These are phyloP conservation scores for Hygrophorus russula DNA, from an alignment of 768 basidiomycete genomes.

Conservation along the genomic window DNA sequence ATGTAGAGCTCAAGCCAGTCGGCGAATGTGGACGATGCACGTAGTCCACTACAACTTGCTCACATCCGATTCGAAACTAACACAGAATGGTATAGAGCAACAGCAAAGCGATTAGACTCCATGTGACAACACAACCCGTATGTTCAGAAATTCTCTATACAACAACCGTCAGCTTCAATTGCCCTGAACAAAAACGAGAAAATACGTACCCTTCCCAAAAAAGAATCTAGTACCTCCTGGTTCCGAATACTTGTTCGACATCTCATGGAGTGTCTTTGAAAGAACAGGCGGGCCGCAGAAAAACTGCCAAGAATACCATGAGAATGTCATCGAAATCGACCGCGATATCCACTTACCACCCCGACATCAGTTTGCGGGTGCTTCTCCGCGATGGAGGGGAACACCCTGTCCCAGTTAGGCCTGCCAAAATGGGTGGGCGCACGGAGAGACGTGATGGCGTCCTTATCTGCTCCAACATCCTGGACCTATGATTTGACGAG, in stretches of 20 bases:
- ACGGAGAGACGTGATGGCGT: conserved; percentile 80
- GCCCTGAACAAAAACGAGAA: background rate
- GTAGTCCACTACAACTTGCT: too few species aligned
- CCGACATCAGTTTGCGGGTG: conserved; percentile 87
- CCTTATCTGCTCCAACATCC: conserved; percentile 88
- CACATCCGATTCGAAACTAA: too few species aligned
- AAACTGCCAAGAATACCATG: conserved; percentile 30
- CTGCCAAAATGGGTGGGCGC: conserved; percentile 91
- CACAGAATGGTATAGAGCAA: too few species aligned
- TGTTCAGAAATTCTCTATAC: conserved; percentile 24
- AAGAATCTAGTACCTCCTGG: conserved; percentile 76
- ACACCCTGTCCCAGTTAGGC: conserved; percentile 77
- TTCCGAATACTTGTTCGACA: conserved; percentile 79
- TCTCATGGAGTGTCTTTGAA: conserved; percentile 60
- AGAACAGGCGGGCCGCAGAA: conserved; percentile 79
- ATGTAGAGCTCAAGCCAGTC: background rate
- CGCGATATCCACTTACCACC: conserved; percentile 43
- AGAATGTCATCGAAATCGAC: background rate
- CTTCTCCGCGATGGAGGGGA: conserved; percentile 62
- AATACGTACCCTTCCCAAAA: conserved; percentile 70
- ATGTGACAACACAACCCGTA: background rate
- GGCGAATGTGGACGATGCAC: background rate
- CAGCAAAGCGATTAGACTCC: too few species aligned
- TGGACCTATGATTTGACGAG: conserved; percentile 38
- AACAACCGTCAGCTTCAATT: background rate